Evolutionary conservation across 1,139 yeast genomes (phyloP).

Genomic region (Candida freyschussii): DNA sequence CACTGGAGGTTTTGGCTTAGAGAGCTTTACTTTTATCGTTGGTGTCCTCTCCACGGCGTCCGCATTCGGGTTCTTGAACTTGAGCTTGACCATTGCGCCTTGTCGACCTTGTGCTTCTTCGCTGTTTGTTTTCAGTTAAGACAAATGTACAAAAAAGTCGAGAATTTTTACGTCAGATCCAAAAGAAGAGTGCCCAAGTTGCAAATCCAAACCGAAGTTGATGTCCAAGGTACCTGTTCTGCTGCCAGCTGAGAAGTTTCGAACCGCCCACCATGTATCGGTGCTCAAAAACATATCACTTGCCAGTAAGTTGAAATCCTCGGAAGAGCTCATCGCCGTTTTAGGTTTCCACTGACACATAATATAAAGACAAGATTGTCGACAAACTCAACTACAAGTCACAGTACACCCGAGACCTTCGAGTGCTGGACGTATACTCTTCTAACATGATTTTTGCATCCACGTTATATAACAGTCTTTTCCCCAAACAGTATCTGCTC

Average conservation of each 20-base stretch:
- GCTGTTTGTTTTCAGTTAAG: no score
- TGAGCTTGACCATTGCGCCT: conserved; percentile 11
- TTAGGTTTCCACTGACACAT: not conserved
- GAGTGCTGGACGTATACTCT: conserved; percentile 19
- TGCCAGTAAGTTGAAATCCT: conserved; percentile 5
- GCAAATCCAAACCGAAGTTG: not conserved
- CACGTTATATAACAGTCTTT: conserved; percentile 14
- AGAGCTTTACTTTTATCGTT: conserved; percentile 9
- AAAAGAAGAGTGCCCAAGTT: not conserved
- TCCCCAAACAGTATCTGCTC: conserved; percentile 17
- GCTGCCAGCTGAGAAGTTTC: conserved; percentile 3
- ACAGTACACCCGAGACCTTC: conserved; percentile 8
- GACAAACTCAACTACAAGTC: conserved; percentile 9
- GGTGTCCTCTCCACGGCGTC: conserved; percentile 3
- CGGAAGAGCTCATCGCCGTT: no score
- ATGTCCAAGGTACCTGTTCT: conserved; percentile 13
- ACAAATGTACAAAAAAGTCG: no score
- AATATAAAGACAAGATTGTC: conserved; percentile 6
- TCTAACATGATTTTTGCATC: conserved; percentile 19
- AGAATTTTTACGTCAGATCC: no score
- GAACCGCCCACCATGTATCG: conserved; percentile 8
- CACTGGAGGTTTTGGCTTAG: conserved; percentile 3
- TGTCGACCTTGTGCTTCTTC: not conserved
- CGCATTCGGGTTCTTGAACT: conserved; percentile 8
- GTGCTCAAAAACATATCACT: conserved; percentile 8